Conservation (phyloP, 2,329 filamentous ascomycete genomes). For the Mollisia scopiformis region DNA sequence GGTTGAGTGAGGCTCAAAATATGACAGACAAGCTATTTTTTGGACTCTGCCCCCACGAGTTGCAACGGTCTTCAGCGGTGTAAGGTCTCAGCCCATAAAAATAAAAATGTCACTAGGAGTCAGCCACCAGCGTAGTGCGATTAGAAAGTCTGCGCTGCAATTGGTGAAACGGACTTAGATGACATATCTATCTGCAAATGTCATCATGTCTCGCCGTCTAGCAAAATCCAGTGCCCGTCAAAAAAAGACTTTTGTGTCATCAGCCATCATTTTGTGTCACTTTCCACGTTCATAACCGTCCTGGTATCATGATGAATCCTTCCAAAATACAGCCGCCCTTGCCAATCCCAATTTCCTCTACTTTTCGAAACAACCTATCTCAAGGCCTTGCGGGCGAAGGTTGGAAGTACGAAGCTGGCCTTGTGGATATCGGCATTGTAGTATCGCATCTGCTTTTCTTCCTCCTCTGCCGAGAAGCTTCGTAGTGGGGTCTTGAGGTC, state of each 20-base stretch:
- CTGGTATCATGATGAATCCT: neutral
- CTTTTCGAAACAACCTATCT: slow-evolving; percentile 43
- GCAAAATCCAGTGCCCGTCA: neutral
- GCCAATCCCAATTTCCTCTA: neutral
- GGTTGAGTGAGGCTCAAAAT: neutral
- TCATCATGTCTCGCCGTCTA: neutral
- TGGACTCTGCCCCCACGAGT: too few relatives aligned
- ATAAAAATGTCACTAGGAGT: neutral
- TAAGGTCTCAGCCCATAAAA: neutral
- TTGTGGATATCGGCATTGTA: slow-evolving; percentile 98
- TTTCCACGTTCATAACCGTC: neutral
- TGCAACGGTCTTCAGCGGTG: neutral
- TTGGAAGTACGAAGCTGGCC: slow-evolving; percentile 91
- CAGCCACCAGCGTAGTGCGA: too few relatives aligned
- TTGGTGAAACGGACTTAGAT: neutral
- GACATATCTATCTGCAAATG: neutral
- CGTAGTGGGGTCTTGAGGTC: slow-evolving; percentile 86
- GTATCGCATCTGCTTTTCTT: slow-evolving; percentile 92
- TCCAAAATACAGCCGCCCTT: too few relatives aligned
- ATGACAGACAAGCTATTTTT: neutral
- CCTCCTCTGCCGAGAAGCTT: slow-evolving; percentile 81
- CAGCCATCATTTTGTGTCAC: neutral
- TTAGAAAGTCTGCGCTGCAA: neutral
- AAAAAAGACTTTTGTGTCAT: neutral
- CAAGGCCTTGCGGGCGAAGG: slow-evolving; percentile 82